Base-by-base conservation (phyloP, 257 asterid genomes). In the Verbena officinalis region DNA sequence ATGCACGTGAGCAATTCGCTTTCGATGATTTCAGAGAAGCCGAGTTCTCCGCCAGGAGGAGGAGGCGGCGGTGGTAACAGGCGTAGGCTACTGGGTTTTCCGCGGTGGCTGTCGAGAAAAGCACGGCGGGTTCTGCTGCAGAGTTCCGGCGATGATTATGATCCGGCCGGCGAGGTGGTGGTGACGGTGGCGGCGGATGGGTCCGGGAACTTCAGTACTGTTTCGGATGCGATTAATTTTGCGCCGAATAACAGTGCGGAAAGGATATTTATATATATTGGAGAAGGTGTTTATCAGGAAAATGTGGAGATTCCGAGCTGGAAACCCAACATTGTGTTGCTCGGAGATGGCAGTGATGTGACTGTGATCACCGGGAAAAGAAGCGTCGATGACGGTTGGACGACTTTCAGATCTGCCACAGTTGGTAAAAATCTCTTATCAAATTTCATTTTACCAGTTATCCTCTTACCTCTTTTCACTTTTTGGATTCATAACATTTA, bases 391-490 rank as follows among this genome's bases (percentile, higher is more conserved):
- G 97, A 71, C 67, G 91, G 88, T 5, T 93, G 99, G 99, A 90
- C 99, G 24, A 93, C 99, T 43, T 93, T 80, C 82, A 78, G 97
- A 86, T 84, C 96, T 44, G 97, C 97, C 4, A 93, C 99, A 5
- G 68, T 93, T 0, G 99, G 97, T 93, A 84, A 77, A 30, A 11
- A 30, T 40, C n/a, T n/a, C n/a, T n/a, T 13, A 38, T 7, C 1
- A 20, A 12, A 2, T 8, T 21, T 12, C 20, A 7, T n/a, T 27
- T 22, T 22, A 34, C n/a, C 24, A 4, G n/a, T 30, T 27, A 27
- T 5, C 33, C 33, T 27, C 2, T n/a, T n/a, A n/a, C n/a, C n/a
- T n/a, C n/a, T n/a, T n/a, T n/a, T n/a, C n/a, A n/a, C n/a, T n/a
- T n/a, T n/a, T n/a, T n/a, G n/a, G n/a, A n/a, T n/a, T n/a, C n/a